Evolutionary conservation across 1,139 yeast genomes (phyloP).

Genomic region (Protomyces lactucae-debilis): DNA sequence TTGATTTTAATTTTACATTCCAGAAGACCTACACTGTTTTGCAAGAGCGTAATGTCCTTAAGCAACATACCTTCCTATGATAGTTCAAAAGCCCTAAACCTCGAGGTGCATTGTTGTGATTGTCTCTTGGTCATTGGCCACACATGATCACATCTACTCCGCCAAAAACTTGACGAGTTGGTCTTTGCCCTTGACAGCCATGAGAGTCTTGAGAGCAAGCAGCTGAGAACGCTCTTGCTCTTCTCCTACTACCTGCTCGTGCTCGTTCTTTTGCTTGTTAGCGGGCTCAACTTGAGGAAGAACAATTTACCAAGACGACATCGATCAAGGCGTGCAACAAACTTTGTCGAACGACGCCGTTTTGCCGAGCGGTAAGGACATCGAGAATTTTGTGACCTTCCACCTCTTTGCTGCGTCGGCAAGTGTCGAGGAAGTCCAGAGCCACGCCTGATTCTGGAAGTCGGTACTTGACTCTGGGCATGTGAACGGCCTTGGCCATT

Average conservation of each 20-base stretch:
- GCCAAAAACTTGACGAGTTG: constrained; percentile 55
- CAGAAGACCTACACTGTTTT: too few species aligned
- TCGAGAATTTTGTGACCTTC: neutral
- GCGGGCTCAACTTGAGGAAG: neutral
- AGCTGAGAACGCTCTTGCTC: constrained; percentile 52
- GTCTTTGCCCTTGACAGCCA: constrained; percentile 66
- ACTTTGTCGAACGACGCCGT: neutral
- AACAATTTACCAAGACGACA: constrained; percentile 15
- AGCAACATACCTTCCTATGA: neutral
- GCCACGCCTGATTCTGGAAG: constrained; percentile 69
- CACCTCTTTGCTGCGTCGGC: neutral
- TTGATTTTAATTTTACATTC: too few species aligned
- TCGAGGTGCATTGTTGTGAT: too few species aligned
- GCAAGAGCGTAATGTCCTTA: too few species aligned
- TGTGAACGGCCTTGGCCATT: constrained; percentile 36
- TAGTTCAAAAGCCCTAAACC: neutral
- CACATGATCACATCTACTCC: too few species aligned
- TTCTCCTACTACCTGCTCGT: constrained; percentile 18
- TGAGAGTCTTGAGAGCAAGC: constrained; percentile 53
- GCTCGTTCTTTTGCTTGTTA: constrained; percentile 21
- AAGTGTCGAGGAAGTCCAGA: constrained; percentile 62
- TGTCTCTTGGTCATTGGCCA: too few species aligned
- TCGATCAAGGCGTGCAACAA: constrained; percentile 38
- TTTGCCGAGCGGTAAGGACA: neutral
- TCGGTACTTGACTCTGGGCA: constrained; percentile 54